Percentiles rank a stretch among this genome's conserved stretches.
Conservation (phyloP, 1,284 basidiomycete genomes). For the Pseudomicrostroma phylloplanum region DNA sequence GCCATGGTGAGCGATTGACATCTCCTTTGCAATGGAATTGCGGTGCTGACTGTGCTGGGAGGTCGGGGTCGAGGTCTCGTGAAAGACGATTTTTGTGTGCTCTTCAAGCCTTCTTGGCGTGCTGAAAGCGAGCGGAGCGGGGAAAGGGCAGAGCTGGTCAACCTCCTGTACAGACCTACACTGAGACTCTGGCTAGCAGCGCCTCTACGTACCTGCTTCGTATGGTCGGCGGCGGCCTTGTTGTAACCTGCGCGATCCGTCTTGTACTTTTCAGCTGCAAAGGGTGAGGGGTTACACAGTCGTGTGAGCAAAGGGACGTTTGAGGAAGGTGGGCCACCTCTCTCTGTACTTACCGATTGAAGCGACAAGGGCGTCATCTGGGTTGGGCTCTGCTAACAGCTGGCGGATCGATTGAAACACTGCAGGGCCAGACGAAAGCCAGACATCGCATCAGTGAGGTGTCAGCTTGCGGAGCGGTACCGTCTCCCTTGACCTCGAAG, state of each 20-base stretch:
- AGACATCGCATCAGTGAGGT: constrained; percentile 1
- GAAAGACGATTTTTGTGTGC: too few relatives aligned
- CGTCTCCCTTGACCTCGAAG: neutral
- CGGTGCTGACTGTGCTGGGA: too few relatives aligned
- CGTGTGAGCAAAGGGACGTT: neutral
- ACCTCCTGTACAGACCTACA: too few relatives aligned
- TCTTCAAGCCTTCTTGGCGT: too few relatives aligned
- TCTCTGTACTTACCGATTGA: constrained; percentile 38
- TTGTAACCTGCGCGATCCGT: constrained; percentile 35
- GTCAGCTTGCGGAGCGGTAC: neutral
- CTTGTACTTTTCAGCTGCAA: constrained; percentile 42
- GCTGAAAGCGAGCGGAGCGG: too few relatives aligned
- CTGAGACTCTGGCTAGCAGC: too few relatives aligned
- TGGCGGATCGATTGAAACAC: constrained; percentile 43
- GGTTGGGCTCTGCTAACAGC: constrained; percentile 43
- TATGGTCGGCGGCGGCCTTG: constrained; percentile 38
- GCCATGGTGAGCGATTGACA: too few relatives aligned
- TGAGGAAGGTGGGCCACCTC: neutral
- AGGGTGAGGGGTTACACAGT: neutral
- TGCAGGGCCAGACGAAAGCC: constrained; percentile 8
- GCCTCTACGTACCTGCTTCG: constrained; percentile 20
- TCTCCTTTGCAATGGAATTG: too few relatives aligned
- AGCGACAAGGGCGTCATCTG: constrained; percentile 46
- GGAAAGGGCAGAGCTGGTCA: too few relatives aligned
- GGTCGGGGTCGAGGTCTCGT: too few relatives aligned